Evolutionary conservation across 345 rosid genomes (phyloP), one percentile per base, ranked within the genome.

Genomic region (Pistacia vera): DNA sequence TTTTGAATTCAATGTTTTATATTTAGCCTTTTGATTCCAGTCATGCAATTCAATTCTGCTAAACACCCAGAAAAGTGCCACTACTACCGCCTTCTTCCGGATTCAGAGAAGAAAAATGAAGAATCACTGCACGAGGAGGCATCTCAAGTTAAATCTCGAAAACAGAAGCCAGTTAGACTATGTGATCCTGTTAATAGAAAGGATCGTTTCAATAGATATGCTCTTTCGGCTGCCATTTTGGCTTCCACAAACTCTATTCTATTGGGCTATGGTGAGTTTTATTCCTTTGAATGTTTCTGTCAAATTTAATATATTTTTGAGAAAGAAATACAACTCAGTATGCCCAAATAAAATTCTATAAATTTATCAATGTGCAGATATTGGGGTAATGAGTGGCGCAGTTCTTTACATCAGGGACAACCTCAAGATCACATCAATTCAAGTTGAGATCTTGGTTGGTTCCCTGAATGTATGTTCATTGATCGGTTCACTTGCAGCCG

Each of bases 301-400:
- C 46, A 41, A 10, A 41, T 41, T 41, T 41, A 8, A 7, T 41
- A 41, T 41, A 41, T 5, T 41, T 41, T 41, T 41, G 1, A 8
- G 6, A 41, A 41, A 41, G 41, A 41, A 41, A 8, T 41, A 41
- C 9, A 41, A 41, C 9, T 41, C 46, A 41, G 8, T 41, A 7
- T 5, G 46, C 9, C 46, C 46, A 6, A 20, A 66, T 20, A 25
- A 66, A 46, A 35, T 56, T 48, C 20, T 35, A 46, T 70, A 56
- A 46, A 44, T 44, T 18, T 30, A 30, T 30, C 33, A 30, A 30
- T 30, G 14, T 81, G 80, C 82, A 82, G 89, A 90, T 72, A 88
- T 91, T 63, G 90, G 93, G 41, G 88, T 89, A 73, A 83, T 91
- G 95, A 89, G 95, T 75, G 95, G 95, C 12, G 90, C 90, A 0